Base-by-base conservation (phyloP, 2,329 filamentous ascomycete species). In the Aureobasidium zeae region DNA sequence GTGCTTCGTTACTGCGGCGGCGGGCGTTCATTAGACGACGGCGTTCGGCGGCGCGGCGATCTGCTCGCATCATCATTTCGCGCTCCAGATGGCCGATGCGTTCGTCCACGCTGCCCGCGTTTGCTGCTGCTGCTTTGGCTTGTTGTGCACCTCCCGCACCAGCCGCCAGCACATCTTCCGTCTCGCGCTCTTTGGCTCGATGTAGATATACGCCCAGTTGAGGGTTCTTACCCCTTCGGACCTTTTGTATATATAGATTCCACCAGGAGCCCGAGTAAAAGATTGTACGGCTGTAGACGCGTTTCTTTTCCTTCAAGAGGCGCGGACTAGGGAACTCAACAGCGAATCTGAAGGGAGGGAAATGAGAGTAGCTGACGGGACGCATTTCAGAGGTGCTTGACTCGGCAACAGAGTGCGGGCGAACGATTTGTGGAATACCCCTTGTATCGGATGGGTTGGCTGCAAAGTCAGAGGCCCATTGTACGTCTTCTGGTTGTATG, bases 211-310 rank as follows among this genome's bases (percentile, higher is more conserved):
- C 73, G 11, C 73, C 74, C 1, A 77, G 63, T 51, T 77, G 73
- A 9, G 72, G 70, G 42, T 67, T 72, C 50, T 74, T 74, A 2
- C 66, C 64, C 1, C 69, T 72, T 7, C 70, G 66, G 2, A 76
- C 70, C 48, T 76, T 74, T 51, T 77, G 74, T 9, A 77, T 75
- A 55, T 77, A 77, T n/a, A 77, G 71, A 50, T 77, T 77, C 74
- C 74, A 77, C 12, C 75, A 58, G 13, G 67, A 71, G 2, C 74
- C 74, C 3, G 73, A 73, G 48, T 77, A 77, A 52, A 74, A 76
- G 4, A 77, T 71, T 2, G 73, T 77, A 22, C 72, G 67, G 9
- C 69, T 73, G 54, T 77, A 77, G 7, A 76, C 70, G 0, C 73
- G 63, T 55, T 76, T 76, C 60, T 73, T 74, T 53, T 76, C 73